Percentiles rank a stretch among this genome's conserved stretches.
phyloP scores from a whole-genome alignment of 352 stramenopile genomes.

The Globisporangium sylvaticum region DNA sequence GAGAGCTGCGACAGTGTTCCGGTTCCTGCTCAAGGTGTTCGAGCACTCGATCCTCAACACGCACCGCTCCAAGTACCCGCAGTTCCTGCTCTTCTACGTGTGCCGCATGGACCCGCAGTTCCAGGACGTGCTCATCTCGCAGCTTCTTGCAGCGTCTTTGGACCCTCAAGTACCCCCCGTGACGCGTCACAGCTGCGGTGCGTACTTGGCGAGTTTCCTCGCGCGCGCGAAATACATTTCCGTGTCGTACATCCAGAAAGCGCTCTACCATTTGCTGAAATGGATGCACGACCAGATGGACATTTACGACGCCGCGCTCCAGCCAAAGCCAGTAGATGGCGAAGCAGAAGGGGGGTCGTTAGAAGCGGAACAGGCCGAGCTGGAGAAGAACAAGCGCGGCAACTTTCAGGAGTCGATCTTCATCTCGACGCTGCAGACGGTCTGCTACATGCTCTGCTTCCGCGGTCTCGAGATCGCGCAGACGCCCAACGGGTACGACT shows the following conservation, averaged over 20 bases:
- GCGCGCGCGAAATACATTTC: slow-evolving; percentile 93
- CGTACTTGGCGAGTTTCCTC: slow-evolving; percentile 96
- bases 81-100: slow-evolving; percentile 90
- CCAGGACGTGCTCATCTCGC: slow-evolving; percentile 81
- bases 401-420: slow-evolving; percentile 71
- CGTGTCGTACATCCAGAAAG: slow-evolving; percentile 90
- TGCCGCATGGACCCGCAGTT: slow-evolving; percentile 74
- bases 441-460: slow-evolving; percentile 98
- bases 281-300: slow-evolving; percentile 95
- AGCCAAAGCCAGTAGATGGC: slow-evolving; percentile 12
- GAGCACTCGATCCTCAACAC: slow-evolving; percentile 86
- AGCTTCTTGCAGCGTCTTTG: slow-evolving; percentile 68
- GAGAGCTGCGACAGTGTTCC: slow-evolving; percentile 62
- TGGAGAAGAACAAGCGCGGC: slow-evolving; percentile 20
- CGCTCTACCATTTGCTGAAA: slow-evolving; percentile 90
- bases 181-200: slow-evolving; percentile 91
- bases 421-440: slow-evolving; percentile 89
- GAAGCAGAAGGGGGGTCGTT: slow-evolving; percentile 6
- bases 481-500: slow-evolving; percentile 67
- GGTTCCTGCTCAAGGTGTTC: slow-evolving; percentile 80
- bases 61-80: slow-evolving; percentile 91
- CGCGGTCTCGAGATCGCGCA: slow-evolving; percentile 86
- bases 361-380: slow-evolving; percentile 21
- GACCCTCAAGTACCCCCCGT: slow-evolving; percentile 83
- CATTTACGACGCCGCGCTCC: slow-evolving; percentile 57